Percentiles rank a stretch among this genome's conserved stretches.
Conservation (phyloP, 768 basidiomycete genomes). For the Calocera viscosa region DNA sequence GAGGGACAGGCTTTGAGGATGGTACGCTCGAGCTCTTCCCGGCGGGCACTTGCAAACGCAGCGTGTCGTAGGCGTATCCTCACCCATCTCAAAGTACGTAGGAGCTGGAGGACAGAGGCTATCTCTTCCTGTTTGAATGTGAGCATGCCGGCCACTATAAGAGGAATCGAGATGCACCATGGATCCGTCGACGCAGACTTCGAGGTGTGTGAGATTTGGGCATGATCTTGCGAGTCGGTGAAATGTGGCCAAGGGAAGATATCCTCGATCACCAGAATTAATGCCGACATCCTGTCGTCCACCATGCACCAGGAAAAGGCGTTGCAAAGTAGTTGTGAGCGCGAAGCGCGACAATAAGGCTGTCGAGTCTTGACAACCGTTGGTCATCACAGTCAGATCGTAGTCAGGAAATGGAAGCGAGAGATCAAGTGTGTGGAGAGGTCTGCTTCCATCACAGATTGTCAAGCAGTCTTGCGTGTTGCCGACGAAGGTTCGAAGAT, state of each 20-base stretch:
- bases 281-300: background rate
- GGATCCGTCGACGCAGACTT: background rate
- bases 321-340: background rate
- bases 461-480: background rate
- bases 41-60: background rate
- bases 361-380: background rate
- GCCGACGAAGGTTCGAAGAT: background rate
- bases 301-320: background rate
- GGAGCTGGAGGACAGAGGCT: background rate
- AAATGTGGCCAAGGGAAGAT: background rate
- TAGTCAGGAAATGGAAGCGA: background rate
- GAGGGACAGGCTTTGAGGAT: background rate
- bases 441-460: background rate
- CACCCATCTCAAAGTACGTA: background rate
- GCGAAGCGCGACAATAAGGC: background rate
- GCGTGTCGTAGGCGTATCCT: background rate
- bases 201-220: background rate
- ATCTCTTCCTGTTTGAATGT: background rate
- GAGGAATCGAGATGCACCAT: background rate
- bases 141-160: background rate
- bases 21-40: background rate
- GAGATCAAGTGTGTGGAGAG: background rate
- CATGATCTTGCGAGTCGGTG: background rate
- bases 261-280: background rate
- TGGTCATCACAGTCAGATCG: background rate